Evolutionary conservation across 352 stramenopile genomes (phyloP), one percentile per base, ranked within the genome.

Genomic region (Globisporangium heterothallicum): DNA sequence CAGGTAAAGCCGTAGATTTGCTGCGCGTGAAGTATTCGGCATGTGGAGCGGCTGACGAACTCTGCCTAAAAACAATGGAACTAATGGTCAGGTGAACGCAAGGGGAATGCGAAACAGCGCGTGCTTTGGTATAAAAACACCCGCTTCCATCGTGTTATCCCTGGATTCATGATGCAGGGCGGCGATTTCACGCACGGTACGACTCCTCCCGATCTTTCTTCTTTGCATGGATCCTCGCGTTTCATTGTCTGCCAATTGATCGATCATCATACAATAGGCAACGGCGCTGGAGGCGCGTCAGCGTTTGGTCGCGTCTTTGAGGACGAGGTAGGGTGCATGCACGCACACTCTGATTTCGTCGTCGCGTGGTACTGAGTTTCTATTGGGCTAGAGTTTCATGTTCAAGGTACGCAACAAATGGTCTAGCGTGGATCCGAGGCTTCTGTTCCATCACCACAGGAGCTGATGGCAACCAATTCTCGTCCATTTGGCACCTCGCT

Each of bases 141-240:
- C 41, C 84, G 73, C 4, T 98, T 99, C 70, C 97, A 99, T 56
- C 88, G 96, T n/a, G 85, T 99, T n/a, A 96, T 99, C 55, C 96
- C 95, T 21, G 92, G 96, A 34, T 99, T 99, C 60, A 99, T 99
- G 95, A 96, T 98, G 69, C 96, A 99, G 70, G 90, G 92, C 22
- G 95, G 95, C 10, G 96, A 98, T 68, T 80, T 88, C 49, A 98
- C 88, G 0, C 79, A 90, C 53, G 92, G 88, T 89, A 53, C 35
- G 40, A n/a, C n/a, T n/a, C n/a, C n/a, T n/a, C n/a, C n/a, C n/a
- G n/a, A n/a, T n/a, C n/a, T n/a, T n/a, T n/a, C n/a, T n/a, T n/a
- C n/a, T n/a, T n/a, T n/a, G n/a, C n/a, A n/a, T n/a, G n/a, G n/a
- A n/a, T n/a, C n/a, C n/a, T n/a, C n/a, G n/a, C n/a, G n/a, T n/a